Conservation (phyloP, 306 rosid species). For the Citrullus amarus region DNA sequence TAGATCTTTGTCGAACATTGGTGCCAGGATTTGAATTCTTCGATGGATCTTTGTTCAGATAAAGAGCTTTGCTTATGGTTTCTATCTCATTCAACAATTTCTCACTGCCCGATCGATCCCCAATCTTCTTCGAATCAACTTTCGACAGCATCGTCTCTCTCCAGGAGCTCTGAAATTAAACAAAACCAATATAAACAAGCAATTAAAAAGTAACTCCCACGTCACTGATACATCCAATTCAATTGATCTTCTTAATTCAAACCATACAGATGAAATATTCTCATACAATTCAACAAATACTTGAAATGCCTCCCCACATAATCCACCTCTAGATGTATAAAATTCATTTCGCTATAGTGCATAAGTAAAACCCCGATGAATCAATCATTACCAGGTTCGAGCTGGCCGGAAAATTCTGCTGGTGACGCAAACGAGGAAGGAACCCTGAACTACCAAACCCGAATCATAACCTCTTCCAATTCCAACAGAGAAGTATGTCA, state of each 20-base stretch:
- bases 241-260: background rate
- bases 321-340: background rate
- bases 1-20: constrained; percentile 20
- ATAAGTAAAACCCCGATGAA: background rate
- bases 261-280: background rate
- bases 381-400: constrained; percentile 30
- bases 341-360: background rate
- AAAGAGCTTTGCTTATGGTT: constrained; percentile 42
- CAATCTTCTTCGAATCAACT: constrained; percentile 41
- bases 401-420: constrained; percentile 19
- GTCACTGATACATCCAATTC: background rate
- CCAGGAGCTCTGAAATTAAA: background rate
- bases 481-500: too few species aligned
- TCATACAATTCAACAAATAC: background rate
- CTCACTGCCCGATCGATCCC: constrained; percentile 39
- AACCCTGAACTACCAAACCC: constrained; percentile 16
- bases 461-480: too few species aligned
- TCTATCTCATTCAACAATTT: constrained; percentile 54
- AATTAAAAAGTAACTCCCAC: constrained; percentile 16
- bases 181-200: background rate
- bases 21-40: constrained; percentile 21
- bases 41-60: constrained; percentile 23
- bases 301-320: background rate
- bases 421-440: constrained; percentile 12
- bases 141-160: constrained; percentile 38